Conservation (phyloP, 2,329 filamentous ascomycete species). For the Stagonosporopsis rhizophila region DNA sequence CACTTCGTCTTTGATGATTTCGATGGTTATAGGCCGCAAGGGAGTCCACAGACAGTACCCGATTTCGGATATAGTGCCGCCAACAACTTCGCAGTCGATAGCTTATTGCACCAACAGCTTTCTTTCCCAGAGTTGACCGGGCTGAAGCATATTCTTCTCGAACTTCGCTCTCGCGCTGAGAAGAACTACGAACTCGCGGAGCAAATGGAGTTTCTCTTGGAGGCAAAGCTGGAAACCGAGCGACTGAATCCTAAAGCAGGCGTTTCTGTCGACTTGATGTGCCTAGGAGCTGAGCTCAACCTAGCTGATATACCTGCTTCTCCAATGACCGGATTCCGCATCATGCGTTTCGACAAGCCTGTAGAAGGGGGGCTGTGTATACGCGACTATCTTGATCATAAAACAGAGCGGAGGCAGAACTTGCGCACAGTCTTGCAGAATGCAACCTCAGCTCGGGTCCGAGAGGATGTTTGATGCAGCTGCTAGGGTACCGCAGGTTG, state of each 20-base stretch:
- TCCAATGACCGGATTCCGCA: neutral
- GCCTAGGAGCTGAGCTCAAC: neutral
- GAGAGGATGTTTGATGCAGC: neutral
- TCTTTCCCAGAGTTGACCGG: neutral
- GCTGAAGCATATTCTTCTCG: neutral
- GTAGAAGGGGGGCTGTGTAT: neutral
- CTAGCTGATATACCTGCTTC: neutral
- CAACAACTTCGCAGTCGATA: neutral
- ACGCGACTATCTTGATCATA: neutral
- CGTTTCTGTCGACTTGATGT: neutral
- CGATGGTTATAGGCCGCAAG: neutral
- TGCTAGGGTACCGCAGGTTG: too few relatives aligned
- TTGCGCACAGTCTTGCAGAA: neutral
- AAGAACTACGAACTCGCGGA: neutral
- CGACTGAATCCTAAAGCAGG: neutral
- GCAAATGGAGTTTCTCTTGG: neutral
- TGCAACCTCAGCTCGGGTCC: neutral
- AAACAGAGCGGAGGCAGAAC: neutral
- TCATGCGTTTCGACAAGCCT: neutral
- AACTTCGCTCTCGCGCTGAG: neutral
- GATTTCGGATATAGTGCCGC: neutral
- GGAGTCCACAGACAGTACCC: neutral
- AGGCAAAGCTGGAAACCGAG: neutral
- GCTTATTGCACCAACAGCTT: neutral
- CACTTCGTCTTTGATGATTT: constrained; percentile 2